Evolutionary conservation across 129 eudicot genomes (phyloP).

Genomic region (Lactuca sativa): DNA sequence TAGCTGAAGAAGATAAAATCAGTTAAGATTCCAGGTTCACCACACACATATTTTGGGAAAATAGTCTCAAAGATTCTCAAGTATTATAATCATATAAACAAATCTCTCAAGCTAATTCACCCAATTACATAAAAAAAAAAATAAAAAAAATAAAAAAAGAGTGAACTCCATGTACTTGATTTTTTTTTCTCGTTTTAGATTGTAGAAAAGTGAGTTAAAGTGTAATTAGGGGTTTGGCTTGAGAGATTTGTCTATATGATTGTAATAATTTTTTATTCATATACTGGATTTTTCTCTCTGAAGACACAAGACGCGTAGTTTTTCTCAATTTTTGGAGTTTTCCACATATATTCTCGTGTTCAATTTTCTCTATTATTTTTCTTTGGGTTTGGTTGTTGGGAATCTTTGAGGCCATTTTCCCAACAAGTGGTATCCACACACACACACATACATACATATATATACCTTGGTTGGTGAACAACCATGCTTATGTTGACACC

Average conservation of each 20-base stretch:
- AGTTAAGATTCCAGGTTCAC: background rate
- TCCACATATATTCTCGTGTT: background rate
- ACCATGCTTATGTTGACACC: constrained; percentile 50
- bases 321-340: background rate
- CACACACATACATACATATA: background rate
- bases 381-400: background rate
- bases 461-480: constrained; percentile 43
- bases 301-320: background rate
- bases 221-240: background rate
- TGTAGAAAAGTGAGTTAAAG: too few species aligned
- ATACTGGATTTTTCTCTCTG: background rate
- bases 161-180: too few species aligned
- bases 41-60: background rate
- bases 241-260: background rate
- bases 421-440: background rate
- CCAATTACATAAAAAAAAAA: too few species aligned
- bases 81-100: background rate
- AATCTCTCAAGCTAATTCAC: background rate
- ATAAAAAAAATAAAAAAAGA: too few species aligned
- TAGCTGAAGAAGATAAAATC: constrained; percentile 50
- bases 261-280: background rate
- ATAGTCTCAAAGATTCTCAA: background rate
- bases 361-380: too few species aligned
- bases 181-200: too few species aligned
- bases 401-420: background rate